phyloP scores from a whole-genome alignment of 1,284 basidiomycete genomes.

The Ustanciosporium gigantosporum region DNA sequence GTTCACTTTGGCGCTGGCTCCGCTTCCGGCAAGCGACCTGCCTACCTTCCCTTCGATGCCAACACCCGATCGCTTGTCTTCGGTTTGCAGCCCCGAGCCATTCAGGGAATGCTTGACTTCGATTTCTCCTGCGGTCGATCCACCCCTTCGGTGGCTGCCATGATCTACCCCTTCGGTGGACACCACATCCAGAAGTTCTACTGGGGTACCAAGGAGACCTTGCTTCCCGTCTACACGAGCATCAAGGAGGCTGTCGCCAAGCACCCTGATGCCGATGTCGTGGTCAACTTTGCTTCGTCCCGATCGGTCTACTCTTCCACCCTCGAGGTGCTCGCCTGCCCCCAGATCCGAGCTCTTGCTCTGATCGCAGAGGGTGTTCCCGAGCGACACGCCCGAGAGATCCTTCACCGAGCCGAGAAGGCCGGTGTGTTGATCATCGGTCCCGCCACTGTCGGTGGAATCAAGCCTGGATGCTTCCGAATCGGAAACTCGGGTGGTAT shows the following conservation, averaged over 20 bases:
- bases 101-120: conserved; percentile 99
- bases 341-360: conserved; percentile 78
- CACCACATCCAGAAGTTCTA: conserved; percentile 99
- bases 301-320: conserved; percentile 94
- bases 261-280: conserved; percentile 94
- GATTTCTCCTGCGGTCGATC: conserved; percentile 95
- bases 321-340: conserved; percentile 79
- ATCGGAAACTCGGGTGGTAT: conserved; percentile 99
- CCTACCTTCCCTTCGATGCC: conserved; percentile 70
- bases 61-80: conserved; percentile 93
- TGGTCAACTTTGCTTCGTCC: conserved; percentile 96
- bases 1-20: conserved; percentile 73
- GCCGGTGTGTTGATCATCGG: conserved; percentile 94
- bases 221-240: conserved; percentile 94
- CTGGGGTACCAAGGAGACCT: conserved; percentile 99
- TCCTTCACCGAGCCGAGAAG: conserved; percentile 82
- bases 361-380: conserved; percentile 98
- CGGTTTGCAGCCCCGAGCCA: conserved; percentile 96
- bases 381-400: conserved; percentile 94
- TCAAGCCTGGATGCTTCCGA: conserved; percentile 99
- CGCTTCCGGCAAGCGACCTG: conserved; percentile 41
- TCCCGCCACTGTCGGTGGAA: conserved; percentile 97
- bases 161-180: conserved; percentile 99
- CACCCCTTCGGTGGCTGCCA: conserved; percentile 93
- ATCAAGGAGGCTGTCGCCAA: conserved; percentile 90